phyloP scores from a whole-genome alignment of 306 rosid genomes.

The Citrullus mucosospermus region DNA sequence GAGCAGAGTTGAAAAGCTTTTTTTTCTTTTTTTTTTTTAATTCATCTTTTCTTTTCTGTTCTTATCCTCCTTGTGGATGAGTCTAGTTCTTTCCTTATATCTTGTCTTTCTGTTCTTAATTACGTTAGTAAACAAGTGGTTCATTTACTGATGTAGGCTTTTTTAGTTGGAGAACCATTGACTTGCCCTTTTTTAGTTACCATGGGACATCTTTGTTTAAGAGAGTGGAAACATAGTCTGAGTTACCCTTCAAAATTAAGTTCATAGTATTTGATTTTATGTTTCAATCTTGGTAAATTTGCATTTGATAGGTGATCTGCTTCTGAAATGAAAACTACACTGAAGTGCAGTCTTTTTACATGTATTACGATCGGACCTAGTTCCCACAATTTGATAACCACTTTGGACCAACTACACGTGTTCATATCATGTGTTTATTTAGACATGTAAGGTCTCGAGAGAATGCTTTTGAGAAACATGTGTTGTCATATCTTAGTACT shows the following conservation, averaged over 20 bases:
- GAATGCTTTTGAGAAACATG: neutral
- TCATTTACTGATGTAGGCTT: neutral
- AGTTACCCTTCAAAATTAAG: conserved; percentile 4
- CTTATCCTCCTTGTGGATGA: neutral
- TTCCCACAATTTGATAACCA: neutral
- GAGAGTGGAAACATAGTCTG: conserved; percentile 13
- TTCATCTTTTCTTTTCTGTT: neutral
- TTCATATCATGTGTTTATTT: neutral
- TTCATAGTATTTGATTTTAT: neutral
- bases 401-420: neutral
- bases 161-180: conserved; percentile 1
- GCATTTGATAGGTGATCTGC: neutral
- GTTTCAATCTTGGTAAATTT: neutral
- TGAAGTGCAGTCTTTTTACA: neutral
- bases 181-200: neutral
- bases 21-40: neutral
- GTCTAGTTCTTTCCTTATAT: conserved; percentile 7
- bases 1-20: conserved; percentile 26
- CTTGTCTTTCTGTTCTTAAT: conserved; percentile 4
- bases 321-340: neutral
- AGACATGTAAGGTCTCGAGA: neutral
- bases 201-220: conserved; percentile 6
- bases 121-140: neutral
- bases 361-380: neutral
- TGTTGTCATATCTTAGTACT: neutral